These are phyloP conservation scores for Phialophora tarda DNA, from an alignment of 2,329 filamentous ascomycete species.

Conservation along the genomic window DNA sequence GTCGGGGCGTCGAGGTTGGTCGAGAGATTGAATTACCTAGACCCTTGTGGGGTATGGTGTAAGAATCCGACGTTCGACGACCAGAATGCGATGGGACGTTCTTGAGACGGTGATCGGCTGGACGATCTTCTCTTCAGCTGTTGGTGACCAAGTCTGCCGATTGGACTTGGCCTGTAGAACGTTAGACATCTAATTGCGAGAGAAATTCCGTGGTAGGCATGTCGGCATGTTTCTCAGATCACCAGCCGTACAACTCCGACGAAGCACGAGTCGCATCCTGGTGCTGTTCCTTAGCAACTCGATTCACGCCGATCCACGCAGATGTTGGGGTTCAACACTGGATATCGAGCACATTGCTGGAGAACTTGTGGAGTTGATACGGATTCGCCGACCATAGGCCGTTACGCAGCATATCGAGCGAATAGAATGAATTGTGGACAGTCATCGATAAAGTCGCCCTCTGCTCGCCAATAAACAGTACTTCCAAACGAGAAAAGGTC, in stretches of 20 bases:
- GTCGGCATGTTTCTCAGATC: not conserved
- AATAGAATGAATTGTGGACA: conserved; percentile 19
- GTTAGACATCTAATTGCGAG: conserved; percentile 1
- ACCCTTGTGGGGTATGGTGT: conserved; percentile 45
- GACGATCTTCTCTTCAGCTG: not conserved
- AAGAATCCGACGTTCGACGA: conserved; percentile 2
- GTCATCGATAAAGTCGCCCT: conserved; percentile 24
- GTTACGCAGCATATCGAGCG: conserved; percentile 22
- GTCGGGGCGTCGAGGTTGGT: conserved; percentile 36
- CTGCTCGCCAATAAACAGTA: conserved; percentile 4
- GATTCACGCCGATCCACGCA: conserved; percentile 1
- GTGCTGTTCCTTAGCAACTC: not conserved
- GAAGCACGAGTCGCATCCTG: not conserved
- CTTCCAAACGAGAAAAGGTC: not conserved
- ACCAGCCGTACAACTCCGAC: not conserved
- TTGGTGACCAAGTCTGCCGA: conserved; percentile 5
- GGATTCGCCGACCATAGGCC: conserved; percentile 9
- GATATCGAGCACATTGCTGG: conserved; percentile 8
- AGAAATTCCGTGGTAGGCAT: conserved; percentile 6
- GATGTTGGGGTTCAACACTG: not conserved
- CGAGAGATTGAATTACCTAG: conserved; percentile 42
- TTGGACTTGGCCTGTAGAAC: conserved; percentile 7
- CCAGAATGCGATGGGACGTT: not conserved
- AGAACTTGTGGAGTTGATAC: conserved; percentile 13
- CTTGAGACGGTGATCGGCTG: not conserved